A percentile compares a stretch with the other conserved stretches of the same genome.
phyloP scores from a whole-genome alignment of 2,329 filamentous ascomycete species.

The Fusarium piperis region DNA sequence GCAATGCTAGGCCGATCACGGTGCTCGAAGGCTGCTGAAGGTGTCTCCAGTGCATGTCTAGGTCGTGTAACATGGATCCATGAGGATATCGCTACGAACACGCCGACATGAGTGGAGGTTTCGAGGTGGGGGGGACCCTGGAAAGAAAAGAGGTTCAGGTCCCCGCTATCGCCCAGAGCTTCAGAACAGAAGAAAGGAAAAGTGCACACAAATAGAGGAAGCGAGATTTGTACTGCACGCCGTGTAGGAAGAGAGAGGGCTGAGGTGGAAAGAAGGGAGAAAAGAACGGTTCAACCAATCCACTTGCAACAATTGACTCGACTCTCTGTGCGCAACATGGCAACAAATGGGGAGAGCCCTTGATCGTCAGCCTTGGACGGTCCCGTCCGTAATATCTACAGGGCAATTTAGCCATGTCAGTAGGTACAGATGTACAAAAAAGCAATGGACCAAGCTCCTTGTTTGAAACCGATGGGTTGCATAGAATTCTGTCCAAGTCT shows the following conservation, averaged over 20 bases:
- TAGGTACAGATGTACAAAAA: background rate
- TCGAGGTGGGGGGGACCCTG: slow-evolving; percentile 12
- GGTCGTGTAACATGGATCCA: slow-evolving; percentile 19
- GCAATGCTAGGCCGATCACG: slow-evolving; percentile 24
- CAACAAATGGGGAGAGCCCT: background rate
- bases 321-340: slow-evolving; percentile 1
- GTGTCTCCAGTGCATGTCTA: slow-evolving; percentile 16
- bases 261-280: slow-evolving; percentile 15
- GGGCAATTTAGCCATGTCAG: slow-evolving; percentile 21
- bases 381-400: slow-evolving; percentile 14
- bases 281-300: slow-evolving; percentile 30
- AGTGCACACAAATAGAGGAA: background rate
- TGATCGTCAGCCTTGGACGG: background rate
- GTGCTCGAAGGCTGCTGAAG: slow-evolving; percentile 18
- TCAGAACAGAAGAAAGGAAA: slow-evolving; percentile 13
- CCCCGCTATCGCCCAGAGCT: slow-evolving; percentile 12
- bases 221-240: slow-evolving; percentile 4
- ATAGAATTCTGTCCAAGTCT: background rate
- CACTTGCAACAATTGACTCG: slow-evolving; percentile 18
- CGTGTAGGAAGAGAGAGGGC: slow-evolving; percentile 6
- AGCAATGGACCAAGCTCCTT: slow-evolving; percentile 26
- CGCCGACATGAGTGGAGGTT: slow-evolving; percentile 7
- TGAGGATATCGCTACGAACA: slow-evolving; percentile 28
- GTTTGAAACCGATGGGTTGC: slow-evolving; percentile 31
- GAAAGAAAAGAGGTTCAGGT: background rate